Conservation (phyloP, 495 filamentous ascomycete genomes). For the Niebla homalea region DNA sequence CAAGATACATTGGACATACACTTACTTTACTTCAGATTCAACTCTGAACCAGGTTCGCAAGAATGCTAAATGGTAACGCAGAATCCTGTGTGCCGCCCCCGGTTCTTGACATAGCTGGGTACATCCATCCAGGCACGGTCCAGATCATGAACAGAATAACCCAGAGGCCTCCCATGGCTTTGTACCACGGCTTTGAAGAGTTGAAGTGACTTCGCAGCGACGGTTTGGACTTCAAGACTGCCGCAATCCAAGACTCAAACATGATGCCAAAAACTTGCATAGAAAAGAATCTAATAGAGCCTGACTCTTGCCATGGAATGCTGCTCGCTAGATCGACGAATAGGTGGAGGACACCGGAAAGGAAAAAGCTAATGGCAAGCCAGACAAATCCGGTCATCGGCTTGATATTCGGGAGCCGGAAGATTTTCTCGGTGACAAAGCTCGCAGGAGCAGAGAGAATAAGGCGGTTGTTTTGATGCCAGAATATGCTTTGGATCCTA, state of each 20-base stretch:
- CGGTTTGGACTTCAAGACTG: conserved; percentile 1
- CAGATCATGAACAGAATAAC: conserved; percentile 1
- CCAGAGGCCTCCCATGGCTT: conserved; percentile 12
- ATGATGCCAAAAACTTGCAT: conserved; percentile 21
- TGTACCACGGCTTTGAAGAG: background rate
- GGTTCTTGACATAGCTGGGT: background rate
- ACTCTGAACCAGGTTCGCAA: too few species aligned
- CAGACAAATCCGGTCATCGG: conserved; percentile 23
- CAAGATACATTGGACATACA: too few species aligned
- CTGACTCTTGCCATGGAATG: conserved; percentile 12
- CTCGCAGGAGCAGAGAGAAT: conserved; percentile 19
- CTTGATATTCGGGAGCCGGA: conserved; percentile 20
- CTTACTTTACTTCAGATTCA: too few species aligned
- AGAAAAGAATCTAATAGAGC: conserved; percentile 22
- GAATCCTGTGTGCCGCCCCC: too few species aligned
- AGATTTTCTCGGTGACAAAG: conserved; percentile 18
- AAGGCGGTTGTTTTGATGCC: conserved; percentile 28
- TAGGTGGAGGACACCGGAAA: conserved; percentile 22
- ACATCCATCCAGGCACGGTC: background rate
- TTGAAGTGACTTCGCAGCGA: background rate
- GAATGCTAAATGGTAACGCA: too few species aligned
- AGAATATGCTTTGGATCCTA: conserved; percentile 23
- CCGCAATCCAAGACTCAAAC: conserved; percentile 23
- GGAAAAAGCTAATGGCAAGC: conserved; percentile 23
- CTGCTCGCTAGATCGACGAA: conserved; percentile 15